phyloP scores from a whole-genome alignment of 495 filamentous ascomycete genomes.

The Schizothecium vesticola region DNA sequence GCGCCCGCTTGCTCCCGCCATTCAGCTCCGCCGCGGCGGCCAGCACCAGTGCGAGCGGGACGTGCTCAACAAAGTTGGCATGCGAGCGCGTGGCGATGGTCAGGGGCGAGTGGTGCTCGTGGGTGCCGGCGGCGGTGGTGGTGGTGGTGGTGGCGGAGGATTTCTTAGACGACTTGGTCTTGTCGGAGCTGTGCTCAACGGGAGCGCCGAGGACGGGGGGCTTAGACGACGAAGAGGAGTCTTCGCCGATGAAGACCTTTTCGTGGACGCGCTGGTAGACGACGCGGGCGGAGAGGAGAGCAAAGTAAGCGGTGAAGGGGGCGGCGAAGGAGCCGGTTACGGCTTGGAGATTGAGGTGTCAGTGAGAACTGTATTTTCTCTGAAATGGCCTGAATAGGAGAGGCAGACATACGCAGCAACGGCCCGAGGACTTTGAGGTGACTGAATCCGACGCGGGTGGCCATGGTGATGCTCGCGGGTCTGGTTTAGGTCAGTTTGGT shows the following conservation, averaged over 20 bases:
- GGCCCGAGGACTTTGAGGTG: conserved; percentile 15
- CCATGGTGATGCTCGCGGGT: conserved; percentile 1
- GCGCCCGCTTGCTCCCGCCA: conserved; percentile 31
- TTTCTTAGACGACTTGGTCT: conserved; percentile 16
- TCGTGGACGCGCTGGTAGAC: conserved; percentile 32
- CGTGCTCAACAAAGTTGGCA: conserved; percentile 42
- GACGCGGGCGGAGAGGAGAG: conserved; percentile 38
- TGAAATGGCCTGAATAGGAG: neutral
- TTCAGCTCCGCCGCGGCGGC: conserved; percentile 39
- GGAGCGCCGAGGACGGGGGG: conserved; percentile 5
- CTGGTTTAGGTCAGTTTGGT: neutral
- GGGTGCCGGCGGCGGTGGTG: conserved; percentile 17
- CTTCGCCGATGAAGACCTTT: conserved; percentile 28
- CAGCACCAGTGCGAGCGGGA: conserved; percentile 25
- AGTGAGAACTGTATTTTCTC: neutral
- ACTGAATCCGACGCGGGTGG: conserved; percentile 10
- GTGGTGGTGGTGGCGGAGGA: neutral
- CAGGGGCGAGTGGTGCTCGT: conserved; percentile 11
- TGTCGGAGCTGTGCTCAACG: conserved; percentile 15
- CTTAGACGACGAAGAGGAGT: neutral
- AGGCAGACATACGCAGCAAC: conserved; percentile 7
- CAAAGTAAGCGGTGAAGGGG: conserved; percentile 42
- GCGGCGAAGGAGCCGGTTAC: conserved; percentile 41
- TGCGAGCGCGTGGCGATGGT: conserved; percentile 31
- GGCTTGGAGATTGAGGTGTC: conserved; percentile 20